Base-by-base conservation (phyloP, 345 rosid genomes). In the Camelina sativa region DNA sequence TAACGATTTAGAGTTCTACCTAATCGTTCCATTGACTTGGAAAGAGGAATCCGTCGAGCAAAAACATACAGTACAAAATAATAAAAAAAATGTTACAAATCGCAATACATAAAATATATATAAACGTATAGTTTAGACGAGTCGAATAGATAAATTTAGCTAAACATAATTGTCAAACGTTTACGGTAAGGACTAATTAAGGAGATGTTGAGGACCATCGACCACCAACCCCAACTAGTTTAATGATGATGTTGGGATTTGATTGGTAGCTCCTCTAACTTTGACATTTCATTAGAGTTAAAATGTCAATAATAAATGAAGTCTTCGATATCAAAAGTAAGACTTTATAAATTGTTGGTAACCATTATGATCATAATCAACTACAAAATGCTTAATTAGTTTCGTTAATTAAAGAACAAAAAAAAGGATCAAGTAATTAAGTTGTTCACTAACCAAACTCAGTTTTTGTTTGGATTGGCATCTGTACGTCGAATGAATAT, bases 1-100 rank as follows among this genome's bases (percentile, higher is more conserved):
- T 38, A 54, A 23, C 12, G 46, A 10, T 54, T 47, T 6, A 40
- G 4, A 22, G 25, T 61, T 72, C 41, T 30, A 62, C 53, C 28
- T 53, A 63, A 53, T 53, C 35, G 37, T 63, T 41, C 62, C 62
- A 52, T 72, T 72, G 76, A 72, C 69, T 62, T 11, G 11, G 13
- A 51, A 38, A 62, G 22, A 38, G 37, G 76, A 62, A 72, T 62
- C 20, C 28, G 53, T 62, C 54, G 30, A 37, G 30, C 41, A 62
- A 52, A 16, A 62, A 38, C 43, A 25, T 25, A 25, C 17, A n/a
- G n/a, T 25, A 23, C 52, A 38, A 62, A 38, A 61, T 51, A 48
- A 22, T 22, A 22, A n/a, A 35, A 22, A 35, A 22, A n/a, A 35
- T 40, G 61, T 50, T 50, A 34, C 12, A 38, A 22, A 28, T 50